Percentiles rank a stretch among this genome's conserved stretches.
Evolutionary conservation across 2,329 filamentous ascomycete genomes (phyloP).

Genomic region (Aspergillus pseudoviridinutans): DNA sequence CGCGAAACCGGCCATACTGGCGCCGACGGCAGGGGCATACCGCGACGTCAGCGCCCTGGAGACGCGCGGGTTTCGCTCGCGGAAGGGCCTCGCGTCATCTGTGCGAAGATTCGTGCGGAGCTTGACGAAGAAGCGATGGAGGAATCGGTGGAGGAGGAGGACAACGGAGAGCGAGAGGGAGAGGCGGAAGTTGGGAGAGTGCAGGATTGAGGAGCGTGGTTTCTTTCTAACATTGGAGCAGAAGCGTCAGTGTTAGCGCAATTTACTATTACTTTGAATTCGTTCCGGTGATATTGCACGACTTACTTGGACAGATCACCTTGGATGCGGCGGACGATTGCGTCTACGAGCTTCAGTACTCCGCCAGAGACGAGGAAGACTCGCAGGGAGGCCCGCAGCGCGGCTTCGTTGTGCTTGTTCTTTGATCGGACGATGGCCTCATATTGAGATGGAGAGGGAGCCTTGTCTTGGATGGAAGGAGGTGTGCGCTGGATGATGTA

Average conservation of each 20-base stretch:
- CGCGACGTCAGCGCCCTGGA: constrained; percentile 72
- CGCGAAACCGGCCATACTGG: constrained; percentile 78
- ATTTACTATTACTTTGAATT: background rate
- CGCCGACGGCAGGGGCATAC: constrained; percentile 84
- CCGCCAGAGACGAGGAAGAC: constrained; percentile 64
- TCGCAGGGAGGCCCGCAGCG: constrained; percentile 66
- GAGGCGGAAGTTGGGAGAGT: constrained; percentile 67
- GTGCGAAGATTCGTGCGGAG: constrained; percentile 75
- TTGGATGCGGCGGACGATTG: constrained; percentile 37
- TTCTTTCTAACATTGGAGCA: constrained; percentile 25
- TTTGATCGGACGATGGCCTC: constrained; percentile 48
- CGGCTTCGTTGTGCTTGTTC: constrained; percentile 67
- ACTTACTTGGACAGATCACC: constrained; percentile 21
- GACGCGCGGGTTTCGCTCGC: constrained; percentile 74
- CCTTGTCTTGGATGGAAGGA: constrained; percentile 53
- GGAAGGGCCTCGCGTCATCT: constrained; percentile 75
- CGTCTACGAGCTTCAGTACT: constrained; percentile 60
- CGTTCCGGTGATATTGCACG: background rate
- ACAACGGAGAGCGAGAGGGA: constrained; percentile 81
- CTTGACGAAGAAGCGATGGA: constrained; percentile 83
- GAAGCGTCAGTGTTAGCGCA: background rate
- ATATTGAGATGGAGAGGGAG: constrained; percentile 49
- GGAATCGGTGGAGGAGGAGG: constrained; percentile 79
- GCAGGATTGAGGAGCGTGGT: constrained; percentile 39
- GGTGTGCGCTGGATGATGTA: constrained; percentile 71